These are phyloP conservation scores for Amylostereum chailletii DNA, from an alignment of 1,284 basidiomycete genomes.

Conservation along the genomic window DNA sequence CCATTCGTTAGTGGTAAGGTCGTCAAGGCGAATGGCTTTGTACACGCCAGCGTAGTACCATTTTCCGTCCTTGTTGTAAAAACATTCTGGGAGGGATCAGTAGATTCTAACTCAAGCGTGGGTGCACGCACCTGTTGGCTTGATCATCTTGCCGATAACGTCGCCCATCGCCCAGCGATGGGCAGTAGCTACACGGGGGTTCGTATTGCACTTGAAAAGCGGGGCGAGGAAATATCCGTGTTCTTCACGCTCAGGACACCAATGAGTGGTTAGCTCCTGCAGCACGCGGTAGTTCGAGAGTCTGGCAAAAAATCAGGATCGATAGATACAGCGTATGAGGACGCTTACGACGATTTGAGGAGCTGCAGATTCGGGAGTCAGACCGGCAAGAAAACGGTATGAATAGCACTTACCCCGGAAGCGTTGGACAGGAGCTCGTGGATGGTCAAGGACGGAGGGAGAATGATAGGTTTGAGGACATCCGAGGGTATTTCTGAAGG, in stretches of 20 bases:
- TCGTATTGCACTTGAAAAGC: conserved; percentile 65
- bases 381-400: neutral
- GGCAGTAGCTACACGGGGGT: conserved; percentile 61
- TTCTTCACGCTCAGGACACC: conserved; percentile 73
- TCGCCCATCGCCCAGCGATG: conserved; percentile 62
- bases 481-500: conserved; percentile 55
- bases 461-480: conserved; percentile 53
- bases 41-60: conserved; percentile 80
- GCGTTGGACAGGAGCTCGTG: conserved; percentile 62
- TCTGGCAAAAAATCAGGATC: conserved; percentile 25
- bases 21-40: conserved; percentile 51
- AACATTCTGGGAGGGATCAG: conserved; percentile 46
- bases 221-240: conserved; percentile 69
- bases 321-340: neutral
- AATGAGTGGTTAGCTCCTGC: conserved; percentile 56
- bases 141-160: conserved; percentile 43
- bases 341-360: conserved; percentile 42
- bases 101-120: neutral
- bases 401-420: conserved; percentile 37
- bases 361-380: conserved; percentile 20
- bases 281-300: conserved; percentile 58
- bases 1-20: conserved; percentile 61
- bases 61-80: conserved; percentile 65
- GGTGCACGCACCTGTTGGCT: conserved; percentile 45
- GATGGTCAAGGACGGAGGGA: conserved; percentile 52